Evolutionary conservation across 495 filamentous ascomycete genomes (phyloP).

Genomic region (Xylaria scruposa): DNA sequence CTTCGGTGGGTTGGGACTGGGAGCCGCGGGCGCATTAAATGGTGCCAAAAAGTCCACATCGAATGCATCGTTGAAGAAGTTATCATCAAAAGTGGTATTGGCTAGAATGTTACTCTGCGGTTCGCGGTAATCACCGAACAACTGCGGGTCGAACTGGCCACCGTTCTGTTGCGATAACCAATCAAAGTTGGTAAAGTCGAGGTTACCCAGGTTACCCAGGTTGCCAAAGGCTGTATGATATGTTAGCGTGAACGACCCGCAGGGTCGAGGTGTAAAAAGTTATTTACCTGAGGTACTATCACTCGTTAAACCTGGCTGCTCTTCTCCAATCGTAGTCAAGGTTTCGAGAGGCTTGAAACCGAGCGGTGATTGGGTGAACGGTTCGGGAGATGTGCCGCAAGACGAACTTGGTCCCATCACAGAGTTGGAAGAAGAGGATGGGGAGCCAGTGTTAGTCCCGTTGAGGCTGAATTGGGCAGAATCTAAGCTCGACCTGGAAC

Average conservation of each 20-base stretch:
- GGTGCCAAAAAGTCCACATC: conserved; percentile 77
- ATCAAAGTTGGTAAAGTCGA: conserved; percentile 63
- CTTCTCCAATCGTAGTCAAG: conserved; percentile 63
- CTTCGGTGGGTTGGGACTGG: conserved; percentile 58
- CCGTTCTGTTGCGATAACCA: conserved; percentile 85
- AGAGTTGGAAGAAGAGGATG: conserved; percentile 67
- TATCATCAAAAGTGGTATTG: conserved; percentile 67
- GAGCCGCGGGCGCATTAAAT: conserved; percentile 67
- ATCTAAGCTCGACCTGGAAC: conserved; percentile 67
- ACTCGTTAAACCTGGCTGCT: conserved; percentile 46
- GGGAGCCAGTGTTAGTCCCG: conserved; percentile 59
- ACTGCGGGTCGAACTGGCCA: conserved; percentile 86
- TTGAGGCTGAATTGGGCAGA: conserved; percentile 54
- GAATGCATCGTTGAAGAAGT: conserved; percentile 91
- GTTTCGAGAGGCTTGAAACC: conserved; percentile 67
- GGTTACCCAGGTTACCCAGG: conserved; percentile 39
- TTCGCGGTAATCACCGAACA: conserved; percentile 95
- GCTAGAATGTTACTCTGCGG: conserved; percentile 75
- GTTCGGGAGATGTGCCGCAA: conserved; percentile 69
- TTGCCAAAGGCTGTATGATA: conserved; percentile 42
- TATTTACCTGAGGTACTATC: conserved; percentile 44
- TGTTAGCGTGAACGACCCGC: conserved; percentile 28
- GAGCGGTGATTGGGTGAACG: conserved; percentile 59
- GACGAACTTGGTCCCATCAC: conserved; percentile 72
- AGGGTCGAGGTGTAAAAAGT: background rate